These are phyloP conservation scores for Murraya koenigii DNA, from an alignment of 345 rosid genomes.

Conservation along the genomic window DNA sequence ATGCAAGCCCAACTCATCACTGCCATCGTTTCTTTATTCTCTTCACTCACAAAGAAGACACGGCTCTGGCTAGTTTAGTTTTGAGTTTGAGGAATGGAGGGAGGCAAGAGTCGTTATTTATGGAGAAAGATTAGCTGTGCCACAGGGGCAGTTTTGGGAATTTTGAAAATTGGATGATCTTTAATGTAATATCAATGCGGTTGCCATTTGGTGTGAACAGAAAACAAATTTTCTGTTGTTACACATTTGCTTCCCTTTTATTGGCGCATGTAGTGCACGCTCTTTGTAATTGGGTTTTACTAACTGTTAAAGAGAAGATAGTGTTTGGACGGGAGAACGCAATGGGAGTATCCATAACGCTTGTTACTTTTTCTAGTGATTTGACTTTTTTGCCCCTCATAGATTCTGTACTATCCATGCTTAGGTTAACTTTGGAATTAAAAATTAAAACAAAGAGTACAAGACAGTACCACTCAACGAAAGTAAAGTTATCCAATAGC, in stretches of 20 bases:
- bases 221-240: background rate
- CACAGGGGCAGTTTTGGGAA: background rate
- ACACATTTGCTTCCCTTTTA: background rate
- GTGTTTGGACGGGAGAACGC: background rate
- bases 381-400: background rate
- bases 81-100: background rate
- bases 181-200: background rate
- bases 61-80: background rate
- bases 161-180: background rate
- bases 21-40: slow-evolving; percentile 2
- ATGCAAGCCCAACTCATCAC: slow-evolving; percentile 6
- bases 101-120: slow-evolving; percentile 3
- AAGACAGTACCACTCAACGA: background rate
- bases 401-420: background rate
- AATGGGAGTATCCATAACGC: background rate
- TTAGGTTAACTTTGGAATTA: slow-evolving; percentile 16
- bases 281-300: background rate
- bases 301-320: background rate
- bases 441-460: background rate
- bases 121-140: background rate
- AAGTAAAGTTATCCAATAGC: background rate
- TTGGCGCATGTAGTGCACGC: background rate
- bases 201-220: background rate
- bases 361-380: background rate
- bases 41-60: background rate